These are phyloP conservation scores for Ulvella scutata DNA, from an alignment of 139 green algal genomes.

Conservation along the genomic window DNA sequence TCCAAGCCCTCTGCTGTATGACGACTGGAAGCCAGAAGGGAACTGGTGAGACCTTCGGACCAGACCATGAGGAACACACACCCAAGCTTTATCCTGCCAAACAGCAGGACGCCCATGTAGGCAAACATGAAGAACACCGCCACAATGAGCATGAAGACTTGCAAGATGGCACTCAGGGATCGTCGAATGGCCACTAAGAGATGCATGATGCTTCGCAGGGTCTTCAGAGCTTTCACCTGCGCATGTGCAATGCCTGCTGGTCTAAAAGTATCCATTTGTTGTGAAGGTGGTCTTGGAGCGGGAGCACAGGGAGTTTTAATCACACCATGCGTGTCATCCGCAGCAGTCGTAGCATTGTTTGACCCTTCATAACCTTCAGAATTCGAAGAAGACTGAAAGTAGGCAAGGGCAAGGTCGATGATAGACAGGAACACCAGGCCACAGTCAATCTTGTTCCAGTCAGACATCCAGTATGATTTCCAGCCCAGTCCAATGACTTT, in stretches of 20 bases:
- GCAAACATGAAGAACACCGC: neutral
- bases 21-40: no score
- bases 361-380: neutral
- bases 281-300: no score
- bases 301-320: neutral
- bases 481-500: slow-evolving; percentile 3
- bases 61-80: no score
- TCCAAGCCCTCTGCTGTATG: no score
- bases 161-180: neutral
- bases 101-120: neutral
- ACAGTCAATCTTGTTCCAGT: slow-evolving; percentile 36
- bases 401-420: slow-evolving; percentile 10
- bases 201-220: neutral
- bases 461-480: neutral
- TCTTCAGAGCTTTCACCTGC: slow-evolving; percentile 2
- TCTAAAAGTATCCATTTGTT: no score
- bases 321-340: neutral
- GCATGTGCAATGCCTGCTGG: no score
- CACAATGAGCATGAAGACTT: neutral
- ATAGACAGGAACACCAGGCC: slow-evolving; percentile 27
- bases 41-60: no score
- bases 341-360: neutral
- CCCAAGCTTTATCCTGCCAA: neutral
- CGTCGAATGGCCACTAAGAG: neutral
- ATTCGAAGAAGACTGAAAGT: neutral